These are phyloP conservation scores for Aspergillus kassunensis DNA, from an alignment of 495 filamentous ascomycete species.

Conservation along the genomic window DNA sequence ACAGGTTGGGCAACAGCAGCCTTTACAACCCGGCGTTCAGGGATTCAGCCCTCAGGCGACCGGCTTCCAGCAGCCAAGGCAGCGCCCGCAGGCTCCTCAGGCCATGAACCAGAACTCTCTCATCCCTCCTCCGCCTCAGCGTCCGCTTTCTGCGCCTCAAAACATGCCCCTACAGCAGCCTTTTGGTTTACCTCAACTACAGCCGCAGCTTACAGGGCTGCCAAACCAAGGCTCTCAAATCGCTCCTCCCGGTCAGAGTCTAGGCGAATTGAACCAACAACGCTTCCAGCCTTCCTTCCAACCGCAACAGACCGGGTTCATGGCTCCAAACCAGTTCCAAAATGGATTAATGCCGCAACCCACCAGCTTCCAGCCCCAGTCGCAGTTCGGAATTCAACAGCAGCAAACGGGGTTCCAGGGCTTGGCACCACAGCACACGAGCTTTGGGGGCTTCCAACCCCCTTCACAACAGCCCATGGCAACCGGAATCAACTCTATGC, in stretches of 20 bases:
- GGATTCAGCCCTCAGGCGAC: slow-evolving; percentile 39
- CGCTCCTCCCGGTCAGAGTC: slow-evolving; percentile 69
- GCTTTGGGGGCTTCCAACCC: slow-evolving; percentile 47
- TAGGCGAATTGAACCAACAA: slow-evolving; percentile 66
- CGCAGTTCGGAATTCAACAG: slow-evolving; percentile 50
- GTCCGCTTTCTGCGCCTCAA: slow-evolving; percentile 86
- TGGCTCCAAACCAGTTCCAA: slow-evolving; percentile 47
- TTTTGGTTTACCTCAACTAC: slow-evolving; percentile 70
- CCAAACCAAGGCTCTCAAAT: slow-evolving; percentile 47
- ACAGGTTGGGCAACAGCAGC: slow-evolving; percentile 34
- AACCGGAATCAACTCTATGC: slow-evolving; percentile 43
- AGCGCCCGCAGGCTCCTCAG: slow-evolving; percentile 70
- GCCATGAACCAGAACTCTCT: slow-evolving; percentile 58
- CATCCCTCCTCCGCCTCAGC: slow-evolving; percentile 75
- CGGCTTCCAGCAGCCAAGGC: slow-evolving; percentile 52
- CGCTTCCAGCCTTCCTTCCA: slow-evolving; percentile 53
- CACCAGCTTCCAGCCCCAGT: slow-evolving; percentile 49
- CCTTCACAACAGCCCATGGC: slow-evolving; percentile 49
- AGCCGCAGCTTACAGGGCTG: slow-evolving; percentile 82
- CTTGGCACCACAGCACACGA: slow-evolving; percentile 61
- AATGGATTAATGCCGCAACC: slow-evolving; percentile 49
- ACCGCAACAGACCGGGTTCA: slow-evolving; percentile 54
- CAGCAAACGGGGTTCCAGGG: slow-evolving; percentile 54
- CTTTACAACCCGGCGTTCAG: slow-evolving; percentile 15
- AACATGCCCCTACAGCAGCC: slow-evolving; percentile 65